Conservation (phyloP, 1,284 basidiomycete species). For the Somion occarium region DNA sequence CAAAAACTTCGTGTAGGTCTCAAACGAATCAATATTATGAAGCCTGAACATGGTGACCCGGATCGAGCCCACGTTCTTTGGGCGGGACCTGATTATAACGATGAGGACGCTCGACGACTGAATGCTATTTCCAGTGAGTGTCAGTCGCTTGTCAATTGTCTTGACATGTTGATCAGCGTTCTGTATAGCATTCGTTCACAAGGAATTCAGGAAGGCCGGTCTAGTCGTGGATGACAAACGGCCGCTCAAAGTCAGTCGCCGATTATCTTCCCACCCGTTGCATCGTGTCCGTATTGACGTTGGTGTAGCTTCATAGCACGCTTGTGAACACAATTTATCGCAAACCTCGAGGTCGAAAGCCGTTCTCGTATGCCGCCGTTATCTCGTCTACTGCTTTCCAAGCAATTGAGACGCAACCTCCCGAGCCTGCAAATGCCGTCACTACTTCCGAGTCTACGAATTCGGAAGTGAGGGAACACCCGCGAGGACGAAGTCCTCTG, state of each 20-base stretch:
- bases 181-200: conserved; percentile 37
- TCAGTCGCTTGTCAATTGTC: not conserved
- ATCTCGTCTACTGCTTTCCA: conserved; percentile 29
- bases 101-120: conserved; percentile 25
- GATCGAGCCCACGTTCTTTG: conserved; percentile 55
- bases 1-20: conserved; percentile 39
- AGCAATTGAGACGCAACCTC: conserved; percentile 10
- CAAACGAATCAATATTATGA: conserved; percentile 48
- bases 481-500: conserved; percentile 17
- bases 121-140: conserved; percentile 39
- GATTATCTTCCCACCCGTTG: not conserved
- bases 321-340: conserved; percentile 59
- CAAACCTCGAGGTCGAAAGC: conserved; percentile 30
- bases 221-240: conserved; percentile 39
- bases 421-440: not conserved
- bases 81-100: conserved; percentile 38
- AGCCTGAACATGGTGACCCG: conserved; percentile 33
- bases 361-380: conserved; percentile 47
- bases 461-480: not conserved
- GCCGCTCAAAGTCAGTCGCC: conserved; percentile 52
- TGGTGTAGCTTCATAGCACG: conserved; percentile 62
- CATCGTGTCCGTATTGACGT: conserved; percentile 1
- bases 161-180: not conserved
- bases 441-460: not conserved
- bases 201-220: conserved; percentile 44